These are phyloP conservation scores for Ramularia endophylla DNA, from an alignment of 2,329 filamentous ascomycete species.

Conservation along the genomic window DNA sequence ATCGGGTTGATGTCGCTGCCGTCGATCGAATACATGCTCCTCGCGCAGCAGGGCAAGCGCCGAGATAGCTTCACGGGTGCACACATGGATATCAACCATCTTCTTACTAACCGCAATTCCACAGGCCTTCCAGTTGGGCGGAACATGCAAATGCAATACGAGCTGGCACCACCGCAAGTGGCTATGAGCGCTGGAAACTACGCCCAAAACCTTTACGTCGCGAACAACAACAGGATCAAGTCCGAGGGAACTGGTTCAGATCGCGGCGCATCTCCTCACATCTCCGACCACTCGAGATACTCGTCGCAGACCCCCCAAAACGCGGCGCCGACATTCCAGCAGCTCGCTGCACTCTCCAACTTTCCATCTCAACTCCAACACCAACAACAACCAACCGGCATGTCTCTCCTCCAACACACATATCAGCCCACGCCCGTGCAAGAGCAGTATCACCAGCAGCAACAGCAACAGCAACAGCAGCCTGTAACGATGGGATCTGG, in stretches of 20 bases:
- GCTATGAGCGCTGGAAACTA: conserved; percentile 30
- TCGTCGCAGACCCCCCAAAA: conserved; percentile 53
- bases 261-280: conserved; percentile 51
- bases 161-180: conserved; percentile 28
- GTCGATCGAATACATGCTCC: conserved; percentile 26
- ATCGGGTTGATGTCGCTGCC: conserved; percentile 26
- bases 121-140: conserved; percentile 22
- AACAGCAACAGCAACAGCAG: conserved; percentile 39
- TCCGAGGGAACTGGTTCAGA: conserved; percentile 53
- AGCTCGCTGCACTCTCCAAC: conserved; percentile 38
- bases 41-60: conserved; percentile 28
- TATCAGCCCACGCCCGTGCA: conserved; percentile 47
- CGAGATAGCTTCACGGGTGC: conserved; percentile 31
- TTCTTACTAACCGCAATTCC: conserved; percentile 33
- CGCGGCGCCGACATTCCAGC: conserved; percentile 38
- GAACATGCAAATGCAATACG: conserved; percentile 39
- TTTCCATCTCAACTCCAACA: conserved; percentile 34
- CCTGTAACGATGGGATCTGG: conserved; percentile 5
- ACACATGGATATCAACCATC: conserved; percentile 32
- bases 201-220: conserved; percentile 41
- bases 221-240: conserved; percentile 46
- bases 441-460: conserved; percentile 38
- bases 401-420: conserved; percentile 51
- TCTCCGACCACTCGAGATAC: conserved; percentile 51
- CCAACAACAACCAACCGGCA: conserved; percentile 36